phyloP scores from a whole-genome alignment of 176 grass and related monocot genomes.

The Urochloa ruziziensis region DNA sequence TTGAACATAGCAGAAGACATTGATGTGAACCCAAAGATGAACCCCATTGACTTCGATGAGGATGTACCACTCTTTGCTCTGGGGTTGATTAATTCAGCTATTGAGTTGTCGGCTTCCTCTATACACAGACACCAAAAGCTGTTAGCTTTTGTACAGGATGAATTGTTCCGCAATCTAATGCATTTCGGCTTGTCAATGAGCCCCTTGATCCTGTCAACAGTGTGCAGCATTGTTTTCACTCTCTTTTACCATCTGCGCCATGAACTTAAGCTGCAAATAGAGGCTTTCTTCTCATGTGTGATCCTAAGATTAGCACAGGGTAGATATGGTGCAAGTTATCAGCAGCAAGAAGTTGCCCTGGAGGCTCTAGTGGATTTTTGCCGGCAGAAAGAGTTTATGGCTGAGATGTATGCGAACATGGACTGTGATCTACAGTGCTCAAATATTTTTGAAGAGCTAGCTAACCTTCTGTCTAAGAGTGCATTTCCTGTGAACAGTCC shows the following conservation, averaged over 20 bases:
- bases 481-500: slow-evolving; percentile 93
- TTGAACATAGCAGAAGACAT: slow-evolving; percentile 89
- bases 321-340: slow-evolving; percentile 85
- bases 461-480: slow-evolving; percentile 90
- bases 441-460: slow-evolving; percentile 95
- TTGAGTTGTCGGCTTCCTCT: slow-evolving; percentile 64
- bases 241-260: slow-evolving; percentile 83
- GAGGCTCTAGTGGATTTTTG: slow-evolving; percentile 92
- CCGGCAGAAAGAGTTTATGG: slow-evolving; percentile 94
- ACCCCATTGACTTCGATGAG: slow-evolving; percentile 87
- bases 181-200: slow-evolving; percentile 96
- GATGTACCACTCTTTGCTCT: slow-evolving; percentile 94
- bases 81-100: slow-evolving; percentile 80
- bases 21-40: slow-evolving; percentile 73
- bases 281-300: slow-evolving; percentile 95
- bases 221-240: slow-evolving; percentile 91
- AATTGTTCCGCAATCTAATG: slow-evolving; percentile 89
- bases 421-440: slow-evolving; percentile 90
- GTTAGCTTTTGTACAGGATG: slow-evolving; percentile 82
- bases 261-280: slow-evolving; percentile 87
- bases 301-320: slow-evolving; percentile 84
- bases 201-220: slow-evolving; percentile 81
- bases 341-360: slow-evolving; percentile 95
- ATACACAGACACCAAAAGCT: slow-evolving; percentile 68
- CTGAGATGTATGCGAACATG: slow-evolving; percentile 98